Evolutionary conservation across 129 eudicot genomes (phyloP).

Genomic region (Pittosporum tobira): DNA sequence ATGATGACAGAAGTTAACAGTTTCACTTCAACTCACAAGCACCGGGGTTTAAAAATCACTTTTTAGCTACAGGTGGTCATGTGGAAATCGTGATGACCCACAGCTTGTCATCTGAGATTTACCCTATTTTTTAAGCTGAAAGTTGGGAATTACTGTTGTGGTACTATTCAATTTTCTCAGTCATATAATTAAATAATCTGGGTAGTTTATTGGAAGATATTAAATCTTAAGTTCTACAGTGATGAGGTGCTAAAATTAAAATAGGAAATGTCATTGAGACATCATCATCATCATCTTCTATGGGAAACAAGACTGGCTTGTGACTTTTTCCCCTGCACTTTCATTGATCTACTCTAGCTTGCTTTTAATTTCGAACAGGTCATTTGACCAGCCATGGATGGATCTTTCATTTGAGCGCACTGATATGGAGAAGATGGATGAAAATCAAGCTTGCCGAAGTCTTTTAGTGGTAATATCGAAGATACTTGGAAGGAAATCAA

Average conservation of each 20-base stretch:
- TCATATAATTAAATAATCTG: background rate
- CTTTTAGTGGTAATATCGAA: conserved; percentile 39
- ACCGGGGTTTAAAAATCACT: too few species aligned
- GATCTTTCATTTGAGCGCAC: conserved; percentile 25
- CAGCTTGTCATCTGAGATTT: too few species aligned
- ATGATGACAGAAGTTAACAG: too few species aligned
- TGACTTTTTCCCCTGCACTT: background rate
- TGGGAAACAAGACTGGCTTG: background rate
- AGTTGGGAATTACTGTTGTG: too few species aligned
- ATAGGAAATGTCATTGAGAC: background rate
- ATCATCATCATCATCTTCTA: background rate
- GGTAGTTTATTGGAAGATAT: background rate
- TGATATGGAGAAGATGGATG: conserved; percentile 38
- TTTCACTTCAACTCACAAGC: too few species aligned
- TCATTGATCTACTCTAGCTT: conserved; percentile 6
- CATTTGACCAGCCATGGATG: conserved; percentile 58
- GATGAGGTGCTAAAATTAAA: background rate
- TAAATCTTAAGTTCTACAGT: background rate
- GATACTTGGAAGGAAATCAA: conserved; percentile 33
- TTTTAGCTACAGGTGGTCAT: too few species aligned
- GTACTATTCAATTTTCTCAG: background rate
- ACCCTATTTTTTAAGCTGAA: too few species aligned
- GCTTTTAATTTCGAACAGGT: conserved; percentile 35
- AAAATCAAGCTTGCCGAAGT: conserved; percentile 58
- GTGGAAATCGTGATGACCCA: too few species aligned